Base-by-base conservation (phyloP, 495 filamentous ascomycete species). In the Usnea hakonensis region DNA sequence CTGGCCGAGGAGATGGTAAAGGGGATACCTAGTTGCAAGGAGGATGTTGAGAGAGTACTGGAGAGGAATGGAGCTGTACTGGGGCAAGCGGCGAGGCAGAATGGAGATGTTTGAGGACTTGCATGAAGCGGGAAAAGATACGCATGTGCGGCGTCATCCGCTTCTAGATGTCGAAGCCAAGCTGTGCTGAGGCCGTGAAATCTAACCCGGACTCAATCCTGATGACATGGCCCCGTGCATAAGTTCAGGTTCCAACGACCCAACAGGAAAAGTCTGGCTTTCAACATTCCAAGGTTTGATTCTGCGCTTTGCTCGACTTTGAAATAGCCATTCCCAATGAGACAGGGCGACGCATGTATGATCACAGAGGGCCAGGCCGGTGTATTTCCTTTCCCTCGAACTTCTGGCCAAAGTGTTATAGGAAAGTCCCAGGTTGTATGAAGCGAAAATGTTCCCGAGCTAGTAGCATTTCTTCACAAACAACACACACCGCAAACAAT, bases 1-100 rank as follows among this genome's bases (percentile, higher is more conserved):
- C 73, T 97, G 38, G 94, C 87, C 2, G 74, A 81, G 60, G 87
- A 96, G 80, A 93, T 97, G 75, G 79, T 79, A 62, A 79, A 76
- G 58, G 89, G 83, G 2, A 83, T 95, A 78, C 90, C 90, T 1
- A 92, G 94, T 78, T 72, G 90, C 65, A 74, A 77, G 57, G 83
- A 76, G 19, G 90, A 95, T 70, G 85, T 94, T 32, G 78, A 81
- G 58, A 74, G 76, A 50, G 83, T 91, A 14, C 67, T 95, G 30
- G 65, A 69, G 60, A 74, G 73, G 14, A 81, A 78, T 40, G 69
- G 75, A 9, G 26, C 14, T 26, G 28, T 30, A 55, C 64, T 65
- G 36, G 63, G 58, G 65, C 63, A 67, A 55, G 28, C 35, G 61
- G 48, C 52, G 41, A 36, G 62, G 64, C 17, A 64, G 55, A 57